These are phyloP conservation scores for Pseudogymnoascus sp. DNA, from an alignment of 2,329 filamentous ascomycete genomes.

Conservation along the genomic window DNA sequence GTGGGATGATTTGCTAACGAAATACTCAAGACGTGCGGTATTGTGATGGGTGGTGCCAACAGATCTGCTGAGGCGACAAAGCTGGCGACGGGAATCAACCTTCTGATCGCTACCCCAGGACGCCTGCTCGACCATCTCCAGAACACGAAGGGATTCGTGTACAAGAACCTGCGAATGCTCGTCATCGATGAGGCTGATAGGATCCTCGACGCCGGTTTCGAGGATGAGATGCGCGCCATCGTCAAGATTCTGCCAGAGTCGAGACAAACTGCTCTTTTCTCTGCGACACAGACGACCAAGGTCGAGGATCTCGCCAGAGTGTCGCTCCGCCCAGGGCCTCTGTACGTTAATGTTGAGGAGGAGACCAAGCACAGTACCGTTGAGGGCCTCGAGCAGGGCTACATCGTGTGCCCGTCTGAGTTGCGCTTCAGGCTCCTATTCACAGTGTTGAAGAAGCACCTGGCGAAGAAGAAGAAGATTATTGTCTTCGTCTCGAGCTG, in stretches of 20 bases:
- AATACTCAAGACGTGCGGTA: slow-evolving; percentile 66
- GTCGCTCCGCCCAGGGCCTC: slow-evolving; percentile 78
- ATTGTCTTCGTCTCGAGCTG: slow-evolving; percentile 95
- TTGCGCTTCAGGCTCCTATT: slow-evolving; percentile 91
- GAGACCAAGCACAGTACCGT: slow-evolving; percentile 85
- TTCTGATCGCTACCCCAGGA: slow-evolving; percentile 89
- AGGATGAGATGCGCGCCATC: slow-evolving; percentile 96
- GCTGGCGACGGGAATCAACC: slow-evolving; percentile 86
- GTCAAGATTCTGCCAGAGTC: slow-evolving; percentile 88
- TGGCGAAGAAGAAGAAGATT: slow-evolving; percentile 77
- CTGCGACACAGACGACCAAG: slow-evolving; percentile 95
- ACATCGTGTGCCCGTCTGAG: slow-evolving; percentile 87
- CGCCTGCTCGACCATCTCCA: slow-evolving; percentile 88
- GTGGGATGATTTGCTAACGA: neutral
- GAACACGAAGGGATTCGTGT: slow-evolving; percentile 81
- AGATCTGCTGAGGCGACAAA: slow-evolving; percentile 87
- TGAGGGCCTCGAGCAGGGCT: slow-evolving; percentile 90
- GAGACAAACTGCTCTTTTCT: slow-evolving; percentile 96
- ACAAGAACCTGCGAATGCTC: slow-evolving; percentile 86
- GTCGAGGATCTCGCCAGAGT: slow-evolving; percentile 95
- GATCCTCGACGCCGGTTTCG: slow-evolving; percentile 94
- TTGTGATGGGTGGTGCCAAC: slow-evolving; percentile 94
- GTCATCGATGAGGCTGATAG: slow-evolving; percentile 96
- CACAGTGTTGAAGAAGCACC: slow-evolving; percentile 85
- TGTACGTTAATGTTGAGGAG: slow-evolving; percentile 97